A percentile compares a stretch with the other conserved stretches of the same genome.
Evolutionary conservation across 106 monocot genomes (phyloP).

Genomic region (Dendrobium huoshanense): DNA sequence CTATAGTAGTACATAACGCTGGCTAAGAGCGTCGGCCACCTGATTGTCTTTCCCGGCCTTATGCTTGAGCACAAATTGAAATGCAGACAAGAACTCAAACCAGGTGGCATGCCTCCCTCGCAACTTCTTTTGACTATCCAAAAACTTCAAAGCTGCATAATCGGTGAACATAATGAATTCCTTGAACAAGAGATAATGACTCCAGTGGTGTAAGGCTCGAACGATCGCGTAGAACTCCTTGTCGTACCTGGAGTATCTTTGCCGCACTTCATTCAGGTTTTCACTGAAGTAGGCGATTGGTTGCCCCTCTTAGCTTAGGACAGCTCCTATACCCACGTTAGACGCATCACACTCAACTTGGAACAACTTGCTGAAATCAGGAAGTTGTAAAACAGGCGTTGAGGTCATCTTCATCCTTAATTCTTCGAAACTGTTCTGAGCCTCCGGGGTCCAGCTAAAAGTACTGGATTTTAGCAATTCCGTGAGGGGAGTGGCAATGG

Average conservation of each 20-base stretch:
- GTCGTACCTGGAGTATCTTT: neutral
- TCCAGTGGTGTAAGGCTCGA: neutral
- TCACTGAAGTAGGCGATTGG: no score
- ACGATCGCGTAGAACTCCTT: slow-evolving; percentile 5
- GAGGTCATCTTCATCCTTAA: no score
- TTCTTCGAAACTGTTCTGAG: no score
- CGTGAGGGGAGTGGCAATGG: no score
- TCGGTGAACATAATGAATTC: neutral
- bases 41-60: neutral
- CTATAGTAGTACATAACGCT: neutral
- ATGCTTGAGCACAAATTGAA: neutral
- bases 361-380: no score
- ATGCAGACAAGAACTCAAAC: neutral
- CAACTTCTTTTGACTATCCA: neutral
- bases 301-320: no score
- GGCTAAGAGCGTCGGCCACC: neutral
- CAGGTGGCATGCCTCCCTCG: neutral
- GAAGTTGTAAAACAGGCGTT: no score
- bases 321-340: no score
- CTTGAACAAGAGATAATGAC: neutral
- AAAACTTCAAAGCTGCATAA: neutral
- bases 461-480: no score
- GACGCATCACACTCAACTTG: no score
- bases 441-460: no score
- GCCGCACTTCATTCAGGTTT: no score